These are phyloP conservation scores for Umbilicus rupestris DNA, from an alignment of 164 flowering plant species.

Conservation along the genomic window DNA sequence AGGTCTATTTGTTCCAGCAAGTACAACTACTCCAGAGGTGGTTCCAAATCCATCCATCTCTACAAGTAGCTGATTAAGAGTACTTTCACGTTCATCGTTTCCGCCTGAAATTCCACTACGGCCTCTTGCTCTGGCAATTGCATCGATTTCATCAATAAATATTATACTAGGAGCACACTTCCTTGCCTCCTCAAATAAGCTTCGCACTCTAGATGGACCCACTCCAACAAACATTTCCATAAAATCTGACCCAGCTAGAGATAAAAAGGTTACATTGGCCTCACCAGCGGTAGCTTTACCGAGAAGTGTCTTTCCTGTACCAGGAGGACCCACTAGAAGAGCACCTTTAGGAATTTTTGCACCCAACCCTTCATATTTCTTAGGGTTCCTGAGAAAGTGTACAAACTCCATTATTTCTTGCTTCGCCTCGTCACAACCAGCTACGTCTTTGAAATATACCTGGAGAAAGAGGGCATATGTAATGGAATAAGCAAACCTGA, in stretches of 20 bases:
- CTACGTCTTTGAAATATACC: constrained; percentile 84
- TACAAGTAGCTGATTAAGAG: constrained; percentile 82
- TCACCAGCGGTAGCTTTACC: constrained; percentile 95
- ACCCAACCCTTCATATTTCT: constrained; percentile 77
- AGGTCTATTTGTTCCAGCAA: constrained; percentile 88
- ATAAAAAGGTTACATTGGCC: constrained; percentile 72
- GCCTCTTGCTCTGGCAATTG: constrained; percentile 87
- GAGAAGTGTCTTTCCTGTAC: constrained; percentile 86
- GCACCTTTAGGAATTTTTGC: constrained; percentile 94
- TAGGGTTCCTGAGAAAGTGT: constrained; percentile 80
- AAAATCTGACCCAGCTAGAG: constrained; percentile 86
- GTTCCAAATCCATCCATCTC: constrained; percentile 98
- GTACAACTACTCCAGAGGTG: constrained; percentile 80
- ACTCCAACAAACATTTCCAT: constrained; percentile 95
- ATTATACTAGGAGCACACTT: constrained; percentile 82
- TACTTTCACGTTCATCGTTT: constrained; percentile 87
- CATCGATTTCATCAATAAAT: constrained; percentile 91
- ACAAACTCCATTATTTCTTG: constrained; percentile 95
- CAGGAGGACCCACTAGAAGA: constrained; percentile 84
- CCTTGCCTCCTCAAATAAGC: constrained; percentile 78
- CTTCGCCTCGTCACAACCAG: constrained; percentile 94
- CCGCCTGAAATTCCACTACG: constrained; percentile 70
- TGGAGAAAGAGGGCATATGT: constrained; percentile 17
- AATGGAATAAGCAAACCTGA: not conserved
- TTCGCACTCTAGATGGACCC: constrained; percentile 84